A percentile compares a stretch with the other conserved stretches of the same genome.
These are phyloP conservation scores for Magnolia kwangsiensis DNA, from an alignment of 164 flowering plant genomes.

Conservation along the genomic window DNA sequence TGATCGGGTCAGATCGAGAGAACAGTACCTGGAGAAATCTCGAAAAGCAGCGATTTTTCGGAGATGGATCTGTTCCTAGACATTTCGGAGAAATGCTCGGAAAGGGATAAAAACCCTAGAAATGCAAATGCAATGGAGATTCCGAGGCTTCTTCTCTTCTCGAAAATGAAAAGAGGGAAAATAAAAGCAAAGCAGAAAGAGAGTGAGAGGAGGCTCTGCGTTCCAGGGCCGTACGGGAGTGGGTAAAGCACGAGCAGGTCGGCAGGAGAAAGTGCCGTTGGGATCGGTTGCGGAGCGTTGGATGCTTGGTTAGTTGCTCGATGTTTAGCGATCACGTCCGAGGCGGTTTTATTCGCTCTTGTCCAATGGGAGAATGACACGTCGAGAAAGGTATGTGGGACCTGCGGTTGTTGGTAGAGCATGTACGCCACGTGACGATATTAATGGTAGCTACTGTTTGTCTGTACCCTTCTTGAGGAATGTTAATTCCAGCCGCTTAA, in stretches of 20 bases:
- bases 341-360: constrained; percentile 6
- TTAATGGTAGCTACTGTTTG: neutral
- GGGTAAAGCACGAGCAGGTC: constrained; percentile 2
- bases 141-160: neutral
- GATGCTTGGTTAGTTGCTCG: neutral
- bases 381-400: neutral
- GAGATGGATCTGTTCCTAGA: neutral
- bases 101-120: neutral
- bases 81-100: neutral
- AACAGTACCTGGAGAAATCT: neutral
- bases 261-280: neutral
- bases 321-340: neutral
- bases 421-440: constrained; percentile 2
- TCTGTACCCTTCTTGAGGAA: neutral
- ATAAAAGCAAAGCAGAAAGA: constrained; percentile 1
- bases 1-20: neutral
- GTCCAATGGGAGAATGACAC: neutral
- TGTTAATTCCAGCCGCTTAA: too few relatives aligned
- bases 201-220: neutral
- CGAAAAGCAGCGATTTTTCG: neutral
- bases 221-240: neutral
- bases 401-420: neutral
- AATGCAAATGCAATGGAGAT: neutral
- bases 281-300: neutral
- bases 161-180: neutral